phyloP scores from a whole-genome alignment of 2,329 filamentous ascomycete species.

The Ophiocordyceps sinensis region DNA sequence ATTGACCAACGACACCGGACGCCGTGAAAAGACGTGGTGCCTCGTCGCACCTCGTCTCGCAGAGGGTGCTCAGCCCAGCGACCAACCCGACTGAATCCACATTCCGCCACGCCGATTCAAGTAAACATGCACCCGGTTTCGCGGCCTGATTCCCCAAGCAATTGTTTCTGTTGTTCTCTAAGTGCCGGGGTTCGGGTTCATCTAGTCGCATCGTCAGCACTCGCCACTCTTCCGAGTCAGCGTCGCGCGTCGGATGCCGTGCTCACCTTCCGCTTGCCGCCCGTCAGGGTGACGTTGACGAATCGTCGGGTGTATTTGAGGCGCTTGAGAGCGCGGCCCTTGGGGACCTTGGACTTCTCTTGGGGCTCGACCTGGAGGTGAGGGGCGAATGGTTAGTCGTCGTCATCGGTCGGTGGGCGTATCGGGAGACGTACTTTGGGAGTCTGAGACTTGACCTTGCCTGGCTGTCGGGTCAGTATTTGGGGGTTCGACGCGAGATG shows the following conservation, averaged over 20 bases:
- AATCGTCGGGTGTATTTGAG: conserved; percentile 94
- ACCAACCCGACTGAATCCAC: conserved; percentile 21
- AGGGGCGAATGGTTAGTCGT: conserved; percentile 13
- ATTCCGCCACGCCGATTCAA: conserved; percentile 18
- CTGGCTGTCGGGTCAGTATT: conserved; percentile 45
- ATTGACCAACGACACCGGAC: conserved; percentile 29
- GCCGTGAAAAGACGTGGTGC: conserved; percentile 22
- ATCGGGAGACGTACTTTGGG: conserved; percentile 54
- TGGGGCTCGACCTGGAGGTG: conserved; percentile 58
- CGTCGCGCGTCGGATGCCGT: neutral
- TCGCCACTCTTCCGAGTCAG: neutral
- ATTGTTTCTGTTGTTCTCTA: conserved; percentile 26
- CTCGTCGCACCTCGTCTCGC: conserved; percentile 19
- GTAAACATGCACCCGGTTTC: conserved; percentile 16
- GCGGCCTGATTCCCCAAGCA: conserved; percentile 10
- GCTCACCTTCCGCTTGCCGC: conserved; percentile 93
- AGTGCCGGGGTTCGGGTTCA: conserved; percentile 75
- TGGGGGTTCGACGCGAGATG: neutral
- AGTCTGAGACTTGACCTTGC: conserved; percentile 96
- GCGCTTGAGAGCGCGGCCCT: conserved; percentile 96
- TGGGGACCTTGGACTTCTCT: conserved; percentile 95
- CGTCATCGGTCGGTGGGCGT: conserved; percentile 9
- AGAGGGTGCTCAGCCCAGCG: conserved; percentile 17
- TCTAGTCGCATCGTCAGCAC: conserved; percentile 33
- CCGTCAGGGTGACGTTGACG: conserved; percentile 94